Base-by-base conservation (phyloP, 2,329 filamentous ascomycete species). In the Sclerotinia subarctica region DNA sequence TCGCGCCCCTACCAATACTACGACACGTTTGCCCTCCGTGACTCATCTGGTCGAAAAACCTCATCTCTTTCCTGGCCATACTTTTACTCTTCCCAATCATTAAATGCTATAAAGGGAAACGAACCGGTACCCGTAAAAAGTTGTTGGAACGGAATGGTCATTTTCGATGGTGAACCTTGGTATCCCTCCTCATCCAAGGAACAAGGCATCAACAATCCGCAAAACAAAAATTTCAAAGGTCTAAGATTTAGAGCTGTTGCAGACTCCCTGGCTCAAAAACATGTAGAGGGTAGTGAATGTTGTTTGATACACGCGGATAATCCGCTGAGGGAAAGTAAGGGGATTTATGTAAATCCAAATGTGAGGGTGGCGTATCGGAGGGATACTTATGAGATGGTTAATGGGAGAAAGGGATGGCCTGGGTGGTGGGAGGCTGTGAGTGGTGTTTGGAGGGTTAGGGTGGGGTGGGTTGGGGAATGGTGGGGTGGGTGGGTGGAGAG, bases 221-320 rank as follows among this genome's bases (percentile, higher is more conserved):
- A 38, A 26, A 42, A 5, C 5, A 6, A 8, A 0, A 21, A 21
- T 66, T 35, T 52, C 70, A 10, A 46, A 35, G 46, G 68, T 0
- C 70, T 91, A 0, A 80, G 78, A 17, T 92, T 91, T 76, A 85
- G 89, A 13, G 88, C 82, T 2, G 81, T 90, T 19, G 73, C 84
- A 0, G 88, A 91, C 74, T 83, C 82, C 5, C 83, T 94, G 1
- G 86, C 86, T 2, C 74, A 77, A 13, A 74, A 80, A 38, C 90
- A 91, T 74, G 80, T 93, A 38, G 91, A 93, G 77, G 91, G 83
- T n/a, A 90, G 87, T n/a, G 91, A 94, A 78, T 93, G 90, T 79
- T 94, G 91, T 77, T 83, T 93, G 56, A 86, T 92, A 62, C 90
- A 92, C 74, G 86, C 86, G 4, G 90, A 92, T 75, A 83, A 70